Conservation (phyloP, 495 filamentous ascomycete species). For the Xylaria intraflava region DNA sequence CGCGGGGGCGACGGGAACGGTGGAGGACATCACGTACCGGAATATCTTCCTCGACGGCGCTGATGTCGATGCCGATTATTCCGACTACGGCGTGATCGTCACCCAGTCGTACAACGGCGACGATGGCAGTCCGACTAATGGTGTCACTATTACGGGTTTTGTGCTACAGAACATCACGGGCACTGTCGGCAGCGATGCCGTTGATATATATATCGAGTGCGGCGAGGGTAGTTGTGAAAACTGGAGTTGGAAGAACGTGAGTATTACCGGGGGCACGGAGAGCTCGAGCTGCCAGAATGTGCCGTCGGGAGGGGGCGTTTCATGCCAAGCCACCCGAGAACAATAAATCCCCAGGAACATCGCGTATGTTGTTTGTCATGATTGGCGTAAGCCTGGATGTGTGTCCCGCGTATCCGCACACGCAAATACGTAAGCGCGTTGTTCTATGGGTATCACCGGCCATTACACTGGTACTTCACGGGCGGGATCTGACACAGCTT, state of each 20-base stretch:
- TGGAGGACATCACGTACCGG: conserved; percentile 49
- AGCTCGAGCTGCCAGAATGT: conserved; percentile 37
- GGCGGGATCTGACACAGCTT: too few relatives aligned
- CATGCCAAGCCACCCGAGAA: conserved; percentile 21
- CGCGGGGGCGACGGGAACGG: conserved; percentile 45
- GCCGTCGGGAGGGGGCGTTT: conserved; percentile 27
- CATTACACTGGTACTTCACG: too few relatives aligned
- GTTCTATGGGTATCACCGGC: too few relatives aligned
- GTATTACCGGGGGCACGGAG: conserved; percentile 39
- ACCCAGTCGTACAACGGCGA: conserved; percentile 56
- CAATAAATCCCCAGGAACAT: not conserved
- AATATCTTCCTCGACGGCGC: conserved; percentile 40
- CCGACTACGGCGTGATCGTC: conserved; percentile 44
- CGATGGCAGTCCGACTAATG: conserved; percentile 37
- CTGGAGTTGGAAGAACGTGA: conserved; percentile 45
- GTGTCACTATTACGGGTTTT: conserved; percentile 50
- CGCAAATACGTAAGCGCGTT: too few relatives aligned
- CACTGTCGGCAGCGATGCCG: conserved; percentile 32
- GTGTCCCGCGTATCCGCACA: too few relatives aligned
- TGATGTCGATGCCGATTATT: conserved; percentile 15
- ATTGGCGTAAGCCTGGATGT: not conserved
- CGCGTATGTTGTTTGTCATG: too few relatives aligned
- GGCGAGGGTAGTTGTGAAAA: conserved; percentile 37
- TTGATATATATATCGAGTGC: conserved; percentile 47
- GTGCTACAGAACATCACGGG: conserved; percentile 31